Evolutionary conservation across 1,139 yeast species (phyloP), one percentile per base, ranked within the genome.

Genomic region (Spathaspora sp.): DNA sequence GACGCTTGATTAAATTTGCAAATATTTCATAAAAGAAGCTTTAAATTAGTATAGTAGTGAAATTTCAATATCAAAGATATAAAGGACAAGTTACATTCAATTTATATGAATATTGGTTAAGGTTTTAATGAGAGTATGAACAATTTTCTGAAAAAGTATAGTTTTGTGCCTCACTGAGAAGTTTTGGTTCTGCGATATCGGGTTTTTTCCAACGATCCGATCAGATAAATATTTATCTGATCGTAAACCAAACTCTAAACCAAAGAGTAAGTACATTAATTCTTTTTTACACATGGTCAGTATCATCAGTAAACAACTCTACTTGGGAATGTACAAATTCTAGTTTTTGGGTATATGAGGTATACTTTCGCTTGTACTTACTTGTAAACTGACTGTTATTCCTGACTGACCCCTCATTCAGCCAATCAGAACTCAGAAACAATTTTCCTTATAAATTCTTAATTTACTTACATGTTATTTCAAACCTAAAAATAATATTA

Each of bases 401-500:
- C 38, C 4, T 2, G 38, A 8, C 38, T 17, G 24, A 9, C 10
- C 8, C 13, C n/a, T 7, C 13, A 17, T 17, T 34, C 38, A 34
- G 38, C 38, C 38, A 34, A 34, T 34, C 38, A 34, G 24, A 11
- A 34, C 23, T 24, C 38, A 10, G 18, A 8, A 18, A 5, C 23
- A 11, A 17, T 5, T 34, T 17, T 34, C n/a, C n/a, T n/a, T 1
- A 8, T 34, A 34, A 34, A 34, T 34, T 34, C 24, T 17, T 34
- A 29, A 11, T 26, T 29, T 29, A 8, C 8, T 11, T 29, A 16
- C 24, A 34, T 15, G 24, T 17, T 17, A 10, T 17, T 16, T 34
- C 13, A 17, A 34, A 16, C 38, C 23, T 34, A 34, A 34, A 34
- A 34, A 34, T 34, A 34, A 17, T 34, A 34, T 15, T 34, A 34